These are phyloP conservation scores for Kwoniella sp. DNA, from an alignment of 768 basidiomycete genomes.

Conservation along the genomic window DNA sequence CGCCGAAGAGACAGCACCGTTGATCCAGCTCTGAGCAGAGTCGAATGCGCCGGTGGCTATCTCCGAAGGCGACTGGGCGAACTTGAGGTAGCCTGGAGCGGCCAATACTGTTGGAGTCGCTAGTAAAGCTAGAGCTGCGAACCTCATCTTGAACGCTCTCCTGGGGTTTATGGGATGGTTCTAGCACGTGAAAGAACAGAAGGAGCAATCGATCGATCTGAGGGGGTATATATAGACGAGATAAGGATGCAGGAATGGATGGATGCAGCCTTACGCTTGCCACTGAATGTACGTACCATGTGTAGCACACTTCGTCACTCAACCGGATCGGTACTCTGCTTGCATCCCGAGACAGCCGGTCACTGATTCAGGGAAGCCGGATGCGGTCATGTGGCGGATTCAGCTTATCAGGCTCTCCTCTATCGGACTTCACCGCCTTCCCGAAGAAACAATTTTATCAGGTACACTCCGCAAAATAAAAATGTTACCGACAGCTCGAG, in stretches of 20 bases:
- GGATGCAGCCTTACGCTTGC: not conserved
- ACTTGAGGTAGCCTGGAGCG: slow-evolving; percentile 24
- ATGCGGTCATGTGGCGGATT: not conserved
- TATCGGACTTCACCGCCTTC: not conserved
- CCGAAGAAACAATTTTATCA: not conserved
- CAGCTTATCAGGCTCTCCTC: not conserved
- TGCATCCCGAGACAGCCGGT: not conserved
- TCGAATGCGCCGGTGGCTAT: slow-evolving; percentile 46
- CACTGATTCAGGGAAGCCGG: not conserved
- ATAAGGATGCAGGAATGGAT: slow-evolving; percentile 3
- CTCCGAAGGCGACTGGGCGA: slow-evolving; percentile 30
- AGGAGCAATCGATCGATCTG: slow-evolving; percentile 5
- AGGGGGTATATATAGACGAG: slow-evolving; percentile 1
- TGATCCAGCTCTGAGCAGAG: slow-evolving; percentile 40
- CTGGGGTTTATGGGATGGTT: not conserved
- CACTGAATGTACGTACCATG: not conserved
- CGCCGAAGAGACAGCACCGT: slow-evolving; percentile 22
- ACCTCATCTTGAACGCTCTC: slow-evolving; percentile 1
- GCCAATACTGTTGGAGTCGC: slow-evolving; percentile 27
- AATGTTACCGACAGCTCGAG: no score
- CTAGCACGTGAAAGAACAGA: not conserved
- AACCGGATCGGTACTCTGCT: slow-evolving; percentile 8
- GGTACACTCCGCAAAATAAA: not conserved
- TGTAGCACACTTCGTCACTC: not conserved
- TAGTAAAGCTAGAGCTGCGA: slow-evolving; percentile 20